Base-by-base conservation (phyloP, 805 yeast genomes). In the Wickerhamiella qilinensis region DNA sequence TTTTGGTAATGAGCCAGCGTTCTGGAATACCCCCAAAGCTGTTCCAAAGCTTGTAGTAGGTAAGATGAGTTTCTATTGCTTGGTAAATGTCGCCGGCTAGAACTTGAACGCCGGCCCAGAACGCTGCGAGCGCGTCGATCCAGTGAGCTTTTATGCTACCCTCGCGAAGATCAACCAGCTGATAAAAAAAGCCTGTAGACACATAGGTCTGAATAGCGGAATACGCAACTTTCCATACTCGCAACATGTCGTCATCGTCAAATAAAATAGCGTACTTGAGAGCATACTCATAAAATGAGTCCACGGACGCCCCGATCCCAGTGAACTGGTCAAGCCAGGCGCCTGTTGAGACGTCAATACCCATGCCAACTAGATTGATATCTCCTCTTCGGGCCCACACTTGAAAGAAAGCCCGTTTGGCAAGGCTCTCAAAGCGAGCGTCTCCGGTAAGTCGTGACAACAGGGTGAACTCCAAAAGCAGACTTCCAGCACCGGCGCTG, bases 231-330 rank as follows among this genome's bases (percentile, higher is more conserved):
- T 58, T 56, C 82, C 86, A 85, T 42, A 84, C 65, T 2, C 60
- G 51, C 29, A 54, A 51, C 29, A 73, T 58, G 11, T 64, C 60
- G 12, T 62, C 61, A 46, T 78, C 80, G 51, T 80, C 73, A 43
- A 85, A 83, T 12, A 86, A 52, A 9, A 86, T 68, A 2, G 85
- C 63, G 17, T 76, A 74, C 53, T 86, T 86, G 31, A 83, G 64
- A 0, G 94, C 80, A 56, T 85, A 82, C 52, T 86, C 97, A 53
- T 77, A 86, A 51, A 82, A 82, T 0, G 94, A 83, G 56, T 86
- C 97, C 14, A 83, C 71, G 2, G 93, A 79, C 0, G 96, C 96
- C 2, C 97, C 96, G 8, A 81, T 67, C 0, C 95, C 94, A 0
- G 91, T 72, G 30, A 74, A 57, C 0, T 67, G 54, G 40, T 77